Evolutionary conservation across 2,329 filamentous ascomycete genomes (phyloP), one percentile per base, ranked within the genome.

Genomic region (Fusarium siculi): DNA sequence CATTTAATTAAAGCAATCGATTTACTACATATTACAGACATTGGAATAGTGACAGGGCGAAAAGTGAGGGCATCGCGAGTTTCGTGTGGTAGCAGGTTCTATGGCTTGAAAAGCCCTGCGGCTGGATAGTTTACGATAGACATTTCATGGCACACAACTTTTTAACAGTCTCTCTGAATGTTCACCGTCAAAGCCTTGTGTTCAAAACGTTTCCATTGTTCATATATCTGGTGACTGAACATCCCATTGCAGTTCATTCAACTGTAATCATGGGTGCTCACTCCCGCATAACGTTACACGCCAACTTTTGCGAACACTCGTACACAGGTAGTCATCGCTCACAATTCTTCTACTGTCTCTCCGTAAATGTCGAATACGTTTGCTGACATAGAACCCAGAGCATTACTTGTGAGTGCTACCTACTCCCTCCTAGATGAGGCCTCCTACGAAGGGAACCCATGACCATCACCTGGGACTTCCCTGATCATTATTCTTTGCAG

Each of bases 41-140:
- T 28, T 28, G 3, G 8, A 23, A 15, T 1, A 25, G 23, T 46
- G 7, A 7, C 3, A 5, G 2, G 8, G 8, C 8, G 8, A 28
- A 55, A 55, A 34, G 25, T 54, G 57, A 60, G 46, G 57, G 25
- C 30, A 60, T 60, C 46, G 36, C 23, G 57, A 34, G 57, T 28
- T 42, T 42, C 10, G 15, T 37, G 18, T 19, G 4, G 15, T 21
- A 18, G 28, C 16, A 25, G 10, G 18, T 32, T 21, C 40, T 32
- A 19, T 19, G 36, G 47, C 21, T 32, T 21, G 37, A 34, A 37
- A 37, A 40, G n/a, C 23, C 37, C 18, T 7, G 7, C 39, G 18
- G 39, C 32, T 12, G 7, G 4, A 40, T 9, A n/a, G 15, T 6
- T 30, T 6, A 5, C 19, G 12, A 25, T 19, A 52, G 16, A 6